Evolutionary conservation across 495 filamentous ascomycete genomes (phyloP).

Genomic region (Chaetomium cochliodes): DNA sequence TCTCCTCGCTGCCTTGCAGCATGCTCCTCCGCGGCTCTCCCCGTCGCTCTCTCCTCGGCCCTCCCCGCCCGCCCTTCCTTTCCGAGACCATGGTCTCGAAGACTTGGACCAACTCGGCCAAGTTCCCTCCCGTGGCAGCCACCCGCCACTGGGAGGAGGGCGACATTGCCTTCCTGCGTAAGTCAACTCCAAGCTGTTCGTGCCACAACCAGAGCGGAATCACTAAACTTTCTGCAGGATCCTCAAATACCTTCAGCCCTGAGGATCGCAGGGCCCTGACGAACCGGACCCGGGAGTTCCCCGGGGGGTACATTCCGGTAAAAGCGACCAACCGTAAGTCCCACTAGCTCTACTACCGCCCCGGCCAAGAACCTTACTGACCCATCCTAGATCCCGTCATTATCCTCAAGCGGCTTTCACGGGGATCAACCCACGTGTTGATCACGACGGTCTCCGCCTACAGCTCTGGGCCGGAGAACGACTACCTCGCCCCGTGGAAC

Average conservation of each 20-base stretch:
- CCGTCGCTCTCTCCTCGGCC: not conserved
- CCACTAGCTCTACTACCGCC: not conserved
- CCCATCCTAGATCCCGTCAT: conserved; percentile 32
- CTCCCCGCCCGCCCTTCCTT: not conserved
- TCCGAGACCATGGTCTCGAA: not conserved
- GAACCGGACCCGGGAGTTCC: not conserved
- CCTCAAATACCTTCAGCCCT: not conserved
- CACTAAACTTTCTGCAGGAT: not conserved
- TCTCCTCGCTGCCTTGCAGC: too few relatives aligned
- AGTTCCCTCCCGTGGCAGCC: too few relatives aligned
- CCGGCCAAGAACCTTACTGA: not conserved
- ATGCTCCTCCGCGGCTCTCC: too few relatives aligned
- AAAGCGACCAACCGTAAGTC: not conserved
- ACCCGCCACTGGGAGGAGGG: not conserved
- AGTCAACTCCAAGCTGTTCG: not conserved
- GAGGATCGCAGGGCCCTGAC: not conserved
- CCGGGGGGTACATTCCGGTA: not conserved
- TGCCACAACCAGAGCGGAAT: not conserved
- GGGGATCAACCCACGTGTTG: conserved; percentile 21
- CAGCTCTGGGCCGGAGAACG: conserved; percentile 17
- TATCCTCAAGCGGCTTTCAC: conserved; percentile 27
- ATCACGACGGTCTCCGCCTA: conserved; percentile 37
- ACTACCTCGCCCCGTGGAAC: conserved; percentile 34
- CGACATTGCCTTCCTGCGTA: conserved; percentile 12
- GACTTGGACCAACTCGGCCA: not conserved